These are phyloP conservation scores for Salinomyces thailandicus DNA, from an alignment of 2,329 filamentous ascomycete species.

Conservation along the genomic window DNA sequence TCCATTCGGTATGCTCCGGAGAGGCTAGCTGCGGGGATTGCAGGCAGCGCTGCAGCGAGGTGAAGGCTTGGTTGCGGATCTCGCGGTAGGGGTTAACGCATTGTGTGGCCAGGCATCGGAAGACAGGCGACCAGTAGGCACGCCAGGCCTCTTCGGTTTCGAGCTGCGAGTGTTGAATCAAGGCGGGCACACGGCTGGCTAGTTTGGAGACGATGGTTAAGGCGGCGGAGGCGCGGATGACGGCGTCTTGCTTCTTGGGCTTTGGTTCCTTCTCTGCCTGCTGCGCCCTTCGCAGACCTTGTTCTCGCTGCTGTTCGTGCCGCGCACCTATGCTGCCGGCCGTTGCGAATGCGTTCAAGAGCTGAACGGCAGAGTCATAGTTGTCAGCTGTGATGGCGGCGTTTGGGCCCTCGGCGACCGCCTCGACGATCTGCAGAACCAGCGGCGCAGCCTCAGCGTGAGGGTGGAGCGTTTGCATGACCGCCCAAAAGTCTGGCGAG, in stretches of 20 bases:
- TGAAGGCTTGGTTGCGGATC: conserved; percentile 79
- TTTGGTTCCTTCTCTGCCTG: conserved; percentile 15
- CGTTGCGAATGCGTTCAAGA: conserved; percentile 84
- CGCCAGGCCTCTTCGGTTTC: conserved; percentile 72
- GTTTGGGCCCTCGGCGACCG: conserved; percentile 60
- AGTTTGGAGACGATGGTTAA: conserved; percentile 73
- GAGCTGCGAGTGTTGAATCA: conserved; percentile 88
- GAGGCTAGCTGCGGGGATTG: conserved; percentile 75
- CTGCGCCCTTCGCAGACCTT: conserved; percentile 27
- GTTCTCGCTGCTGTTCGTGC: conserved; percentile 48
- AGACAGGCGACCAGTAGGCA: conserved; percentile 93
- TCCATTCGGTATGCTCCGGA: conserved; percentile 76
- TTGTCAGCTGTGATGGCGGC: conserved; percentile 89
- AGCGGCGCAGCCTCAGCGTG: conserved; percentile 57
- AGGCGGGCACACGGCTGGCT: conserved; percentile 67
- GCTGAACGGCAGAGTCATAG: conserved; percentile 73
- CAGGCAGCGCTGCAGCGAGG: conserved; percentile 72
- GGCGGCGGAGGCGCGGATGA: conserved; percentile 68
- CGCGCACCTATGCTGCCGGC: conserved; percentile 63
- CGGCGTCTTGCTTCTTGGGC: conserved; percentile 56
- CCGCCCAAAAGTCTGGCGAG: conserved; percentile 94
- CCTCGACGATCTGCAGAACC: conserved; percentile 81
- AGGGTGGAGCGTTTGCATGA: conserved; percentile 64
- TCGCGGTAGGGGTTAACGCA: conserved; percentile 92
- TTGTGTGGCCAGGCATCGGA: conserved; percentile 76